Conservation (phyloP, 257 asterid genomes). For the Osmanthus fragrans region DNA sequence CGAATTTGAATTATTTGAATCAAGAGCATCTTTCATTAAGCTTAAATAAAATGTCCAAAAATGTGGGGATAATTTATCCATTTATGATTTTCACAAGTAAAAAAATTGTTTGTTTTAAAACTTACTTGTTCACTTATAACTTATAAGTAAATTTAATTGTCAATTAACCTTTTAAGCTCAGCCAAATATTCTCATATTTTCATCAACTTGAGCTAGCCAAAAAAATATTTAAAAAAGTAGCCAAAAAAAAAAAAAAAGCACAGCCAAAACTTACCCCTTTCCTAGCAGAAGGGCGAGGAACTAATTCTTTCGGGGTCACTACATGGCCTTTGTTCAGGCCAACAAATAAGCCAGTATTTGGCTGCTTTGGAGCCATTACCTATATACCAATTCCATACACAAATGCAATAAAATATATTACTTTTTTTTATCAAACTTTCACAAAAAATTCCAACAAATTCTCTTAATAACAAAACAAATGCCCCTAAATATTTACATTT, state of each 20-base stretch:
- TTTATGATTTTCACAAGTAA: too few species aligned
- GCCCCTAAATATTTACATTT: too few species aligned
- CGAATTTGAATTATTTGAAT: neutral
- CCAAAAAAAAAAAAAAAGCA: neutral
- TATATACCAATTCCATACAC: conserved; percentile 9
- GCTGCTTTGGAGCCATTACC: conserved; percentile 87
- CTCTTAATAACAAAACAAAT: too few species aligned
- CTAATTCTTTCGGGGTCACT: conserved; percentile 77
- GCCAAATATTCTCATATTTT: neutral
- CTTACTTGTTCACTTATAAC: neutral
- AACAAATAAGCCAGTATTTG: conserved; percentile 66
- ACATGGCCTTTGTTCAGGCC: conserved; percentile 86
- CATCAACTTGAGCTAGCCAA: neutral
- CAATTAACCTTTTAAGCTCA: neutral
- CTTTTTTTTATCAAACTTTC: neutral
- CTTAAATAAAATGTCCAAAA: neutral
- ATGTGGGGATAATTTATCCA: too few species aligned
- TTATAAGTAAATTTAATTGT: neutral
- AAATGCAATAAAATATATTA: neutral
- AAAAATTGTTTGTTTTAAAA: neutral
- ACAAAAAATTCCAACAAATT: neutral
- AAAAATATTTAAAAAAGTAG: too few species aligned
- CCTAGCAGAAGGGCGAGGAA: conserved; percentile 83
- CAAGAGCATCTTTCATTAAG: neutral
- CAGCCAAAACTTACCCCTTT: conserved; percentile 62